Percentiles rank a stretch among this genome's conserved stretches.
These are phyloP conservation scores for Citrus medica DNA, from an alignment of 345 rosid species.

Conservation along the genomic window DNA sequence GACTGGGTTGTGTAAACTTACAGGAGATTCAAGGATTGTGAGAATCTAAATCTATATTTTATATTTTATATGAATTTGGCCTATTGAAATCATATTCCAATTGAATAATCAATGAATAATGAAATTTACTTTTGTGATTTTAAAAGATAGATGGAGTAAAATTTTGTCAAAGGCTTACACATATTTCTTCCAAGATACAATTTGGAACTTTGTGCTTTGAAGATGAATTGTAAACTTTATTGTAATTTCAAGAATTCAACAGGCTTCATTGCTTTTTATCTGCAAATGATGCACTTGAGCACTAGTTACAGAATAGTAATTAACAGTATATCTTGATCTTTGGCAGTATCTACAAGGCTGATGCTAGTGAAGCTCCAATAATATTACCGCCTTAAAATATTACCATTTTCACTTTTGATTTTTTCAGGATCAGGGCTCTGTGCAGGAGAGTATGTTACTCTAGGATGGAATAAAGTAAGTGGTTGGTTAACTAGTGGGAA, in stretches of 20 bases:
- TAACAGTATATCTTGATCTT: slow-evolving; percentile 26
- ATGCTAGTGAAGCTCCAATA: slow-evolving; percentile 93
- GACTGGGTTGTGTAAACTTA: too few species aligned
- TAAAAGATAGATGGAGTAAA: too few species aligned
- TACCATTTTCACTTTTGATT: slow-evolving; percentile 84
- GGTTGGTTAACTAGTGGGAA: slow-evolving; percentile 12
- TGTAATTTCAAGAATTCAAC: neutral
- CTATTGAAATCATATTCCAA: too few species aligned
- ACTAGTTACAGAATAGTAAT: slow-evolving; percentile 13
- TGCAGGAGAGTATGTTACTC: slow-evolving; percentile 79
- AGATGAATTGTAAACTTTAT: neutral
- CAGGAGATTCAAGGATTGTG: slow-evolving; percentile 53
- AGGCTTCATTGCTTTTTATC: neutral
- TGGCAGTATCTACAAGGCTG: slow-evolving; percentile 90
- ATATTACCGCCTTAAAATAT: slow-evolving; percentile 82
- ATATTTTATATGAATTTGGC: too few species aligned
- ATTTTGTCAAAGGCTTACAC: too few species aligned
- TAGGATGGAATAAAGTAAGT: slow-evolving; percentile 78
- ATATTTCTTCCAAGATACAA: neutral
- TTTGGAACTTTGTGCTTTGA: neutral
- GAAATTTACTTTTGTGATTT: too few species aligned
- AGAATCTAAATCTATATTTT: slow-evolving; percentile 19
- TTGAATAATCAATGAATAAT: too few species aligned
- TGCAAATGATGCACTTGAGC: neutral
- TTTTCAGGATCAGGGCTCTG: slow-evolving; percentile 87